Evolutionary conservation across 1,139 yeast genomes (phyloP).

Genomic region (Wickerhamiella pararugosa): DNA sequence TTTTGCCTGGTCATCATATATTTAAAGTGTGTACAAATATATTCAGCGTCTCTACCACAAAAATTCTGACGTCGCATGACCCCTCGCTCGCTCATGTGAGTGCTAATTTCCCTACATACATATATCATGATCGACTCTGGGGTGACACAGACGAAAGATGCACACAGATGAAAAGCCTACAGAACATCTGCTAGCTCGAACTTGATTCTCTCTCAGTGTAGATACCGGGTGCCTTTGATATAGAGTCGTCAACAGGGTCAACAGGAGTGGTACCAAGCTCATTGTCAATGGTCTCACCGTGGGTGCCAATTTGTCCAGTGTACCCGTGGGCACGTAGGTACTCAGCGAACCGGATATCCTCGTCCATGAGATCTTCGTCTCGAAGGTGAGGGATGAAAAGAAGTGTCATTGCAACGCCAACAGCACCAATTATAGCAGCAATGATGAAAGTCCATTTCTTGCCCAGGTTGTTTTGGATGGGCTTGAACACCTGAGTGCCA

Average conservation of each 20-base stretch:
- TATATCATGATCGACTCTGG: no score
- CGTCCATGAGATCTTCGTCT: conserved; percentile 50
- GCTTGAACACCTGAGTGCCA: conserved; percentile 33
- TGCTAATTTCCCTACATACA: no score
- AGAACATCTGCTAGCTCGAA: no score
- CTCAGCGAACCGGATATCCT: conserved; percentile 47
- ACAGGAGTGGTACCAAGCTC: conserved; percentile 1
- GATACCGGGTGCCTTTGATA: no score
- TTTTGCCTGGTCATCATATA: no score
- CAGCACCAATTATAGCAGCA: conserved; percentile 52
- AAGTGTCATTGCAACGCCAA: conserved; percentile 43
- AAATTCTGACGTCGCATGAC: no score
- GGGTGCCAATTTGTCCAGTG: conserved; percentile 41
- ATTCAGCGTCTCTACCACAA: no score
- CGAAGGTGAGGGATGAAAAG: conserved; percentile 50
- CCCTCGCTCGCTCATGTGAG: no score
- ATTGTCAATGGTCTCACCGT: conserved; percentile 5
- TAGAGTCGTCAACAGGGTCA: not conserved
- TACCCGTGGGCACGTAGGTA: conserved; percentile 50
- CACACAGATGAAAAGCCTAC: no score
- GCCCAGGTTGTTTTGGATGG: conserved; percentile 28
- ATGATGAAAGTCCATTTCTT: conserved; percentile 36
- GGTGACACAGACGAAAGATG: no score
- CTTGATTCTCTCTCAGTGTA: no score
- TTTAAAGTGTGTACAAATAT: no score